A percentile compares a stretch with the other conserved stretches of the same genome.
phyloP scores from a whole-genome alignment of 2,329 filamentous ascomycete genomes.

The Ceratocystis colombiana region DNA sequence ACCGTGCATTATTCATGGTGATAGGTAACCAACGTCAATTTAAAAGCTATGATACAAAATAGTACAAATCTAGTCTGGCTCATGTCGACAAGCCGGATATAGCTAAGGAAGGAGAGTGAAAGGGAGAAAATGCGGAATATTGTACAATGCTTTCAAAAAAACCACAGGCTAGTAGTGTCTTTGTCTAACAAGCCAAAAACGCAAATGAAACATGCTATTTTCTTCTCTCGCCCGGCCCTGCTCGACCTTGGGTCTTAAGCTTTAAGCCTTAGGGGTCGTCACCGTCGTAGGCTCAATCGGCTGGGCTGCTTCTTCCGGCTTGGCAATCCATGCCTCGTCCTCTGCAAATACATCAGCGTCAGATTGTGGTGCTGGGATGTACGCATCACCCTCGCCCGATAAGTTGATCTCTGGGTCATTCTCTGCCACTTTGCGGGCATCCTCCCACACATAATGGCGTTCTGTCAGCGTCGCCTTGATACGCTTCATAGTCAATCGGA shows the following conservation, averaged over 20 bases:
- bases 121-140: constrained; percentile 5
- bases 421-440: constrained; percentile 57
- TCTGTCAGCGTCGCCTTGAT: constrained; percentile 83
- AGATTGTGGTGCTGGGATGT: constrained; percentile 37
- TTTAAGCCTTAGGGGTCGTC: constrained; percentile 9
- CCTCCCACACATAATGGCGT: constrained; percentile 78
- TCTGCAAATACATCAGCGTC: constrained; percentile 34
- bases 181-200: background rate
- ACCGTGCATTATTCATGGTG: background rate
- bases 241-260: background rate
- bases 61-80: constrained; percentile 14
- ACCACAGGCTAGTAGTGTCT: background rate
- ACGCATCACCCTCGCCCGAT: constrained; percentile 40
- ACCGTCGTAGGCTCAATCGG: constrained; percentile 10
- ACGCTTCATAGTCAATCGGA: constrained; percentile 63
- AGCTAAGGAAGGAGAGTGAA: background rate
- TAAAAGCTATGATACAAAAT: constrained; percentile 20
- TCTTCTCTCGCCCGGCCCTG: background rate
- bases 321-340: constrained; percentile 28
- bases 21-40: background rate
- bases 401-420: constrained; percentile 58
- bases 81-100: constrained; percentile 3
- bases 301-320: constrained; percentile 21
- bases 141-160: background rate
- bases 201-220: background rate